phyloP scores from a whole-genome alignment of 768 basidiomycete species.

The Tylopilus subfusipes region DNA sequence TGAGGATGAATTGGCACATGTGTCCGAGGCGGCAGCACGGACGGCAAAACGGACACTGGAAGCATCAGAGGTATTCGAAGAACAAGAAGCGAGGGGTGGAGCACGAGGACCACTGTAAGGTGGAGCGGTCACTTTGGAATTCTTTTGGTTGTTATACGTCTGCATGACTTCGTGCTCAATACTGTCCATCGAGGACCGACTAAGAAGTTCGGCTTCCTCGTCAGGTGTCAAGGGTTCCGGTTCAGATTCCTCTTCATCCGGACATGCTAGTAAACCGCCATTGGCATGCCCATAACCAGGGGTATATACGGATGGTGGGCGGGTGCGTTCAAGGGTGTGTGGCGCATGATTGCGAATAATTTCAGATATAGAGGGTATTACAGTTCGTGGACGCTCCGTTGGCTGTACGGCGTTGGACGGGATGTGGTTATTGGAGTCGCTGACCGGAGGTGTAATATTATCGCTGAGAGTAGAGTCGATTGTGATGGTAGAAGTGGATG shows the following conservation, averaged over 20 bases:
- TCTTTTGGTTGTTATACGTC: constrained; percentile 60
- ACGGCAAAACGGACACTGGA: constrained; percentile 39
- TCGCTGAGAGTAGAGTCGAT: constrained; percentile 20
- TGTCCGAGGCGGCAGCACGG: constrained; percentile 41
- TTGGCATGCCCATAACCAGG: constrained; percentile 48
- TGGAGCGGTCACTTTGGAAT: constrained; percentile 29
- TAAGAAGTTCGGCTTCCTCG: constrained; percentile 62
- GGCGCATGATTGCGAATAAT: constrained; percentile 81
- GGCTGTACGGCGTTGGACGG: constrained; percentile 17
- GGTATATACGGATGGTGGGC: constrained; percentile 43
- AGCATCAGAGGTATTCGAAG: constrained; percentile 56
- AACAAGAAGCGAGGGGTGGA: constrained; percentile 21
- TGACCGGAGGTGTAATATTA: constrained; percentile 9
- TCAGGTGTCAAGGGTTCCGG: constrained; percentile 48
- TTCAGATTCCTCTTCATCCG: constrained; percentile 50
- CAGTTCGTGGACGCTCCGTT: constrained; percentile 38
- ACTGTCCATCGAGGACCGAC: constrained; percentile 85
- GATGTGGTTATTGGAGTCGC: constrained; percentile 10
- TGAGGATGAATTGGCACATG: constrained; percentile 52
- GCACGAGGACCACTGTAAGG: constrained; percentile 44
- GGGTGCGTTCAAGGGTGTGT: constrained; percentile 46
- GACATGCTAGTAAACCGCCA: constrained; percentile 40
- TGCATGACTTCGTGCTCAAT: constrained; percentile 78
- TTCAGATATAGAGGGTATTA: constrained; percentile 81
- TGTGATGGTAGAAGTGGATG: constrained; percentile 32